phyloP scores from a whole-genome alignment of 2,329 filamentous ascomycete species.

The Alternaria atra region DNA sequence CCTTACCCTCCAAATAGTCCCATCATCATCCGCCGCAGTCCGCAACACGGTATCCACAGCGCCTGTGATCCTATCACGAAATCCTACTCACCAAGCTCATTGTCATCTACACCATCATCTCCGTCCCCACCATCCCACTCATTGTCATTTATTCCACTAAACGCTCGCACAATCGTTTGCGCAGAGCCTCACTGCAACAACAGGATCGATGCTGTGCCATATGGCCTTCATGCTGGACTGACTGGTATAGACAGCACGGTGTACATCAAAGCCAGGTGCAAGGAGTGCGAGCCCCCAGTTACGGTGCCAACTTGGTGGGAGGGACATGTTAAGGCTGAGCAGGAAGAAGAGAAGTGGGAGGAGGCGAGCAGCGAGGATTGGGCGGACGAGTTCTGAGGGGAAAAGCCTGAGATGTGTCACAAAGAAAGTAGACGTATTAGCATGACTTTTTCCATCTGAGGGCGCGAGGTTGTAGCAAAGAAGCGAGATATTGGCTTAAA shows the following conservation, averaged over 20 bases:
- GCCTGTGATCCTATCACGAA: background rate
- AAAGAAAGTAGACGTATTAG: background rate
- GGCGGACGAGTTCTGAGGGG: background rate
- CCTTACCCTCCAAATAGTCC: constrained; percentile 8
- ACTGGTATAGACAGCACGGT: background rate
- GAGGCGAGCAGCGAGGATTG: background rate
- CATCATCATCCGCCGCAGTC: constrained; percentile 3
- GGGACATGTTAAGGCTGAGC: background rate
- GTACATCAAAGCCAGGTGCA: constrained; percentile 7
- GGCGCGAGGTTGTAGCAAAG: background rate
- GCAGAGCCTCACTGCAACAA: constrained; percentile 2
- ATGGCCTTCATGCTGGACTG: background rate
- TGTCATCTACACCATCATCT: too few species aligned
- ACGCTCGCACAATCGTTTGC: background rate
- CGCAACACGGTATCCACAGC: constrained; percentile 6
- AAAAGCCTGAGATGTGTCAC: background rate
- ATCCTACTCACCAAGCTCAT: too few species aligned
- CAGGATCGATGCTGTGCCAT: background rate
- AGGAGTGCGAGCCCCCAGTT: constrained; percentile 3
- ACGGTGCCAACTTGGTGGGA: background rate
- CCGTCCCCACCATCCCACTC: background rate
- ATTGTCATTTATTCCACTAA: background rate
- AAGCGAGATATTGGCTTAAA: background rate
- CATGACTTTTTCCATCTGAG: background rate
- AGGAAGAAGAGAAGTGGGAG: background rate